A percentile compares a stretch with the other conserved stretches of the same genome.
These are phyloP conservation scores for Metschnikowia baotianmanensis DNA, from an alignment of 805 yeast genomes.

Conservation along the genomic window DNA sequence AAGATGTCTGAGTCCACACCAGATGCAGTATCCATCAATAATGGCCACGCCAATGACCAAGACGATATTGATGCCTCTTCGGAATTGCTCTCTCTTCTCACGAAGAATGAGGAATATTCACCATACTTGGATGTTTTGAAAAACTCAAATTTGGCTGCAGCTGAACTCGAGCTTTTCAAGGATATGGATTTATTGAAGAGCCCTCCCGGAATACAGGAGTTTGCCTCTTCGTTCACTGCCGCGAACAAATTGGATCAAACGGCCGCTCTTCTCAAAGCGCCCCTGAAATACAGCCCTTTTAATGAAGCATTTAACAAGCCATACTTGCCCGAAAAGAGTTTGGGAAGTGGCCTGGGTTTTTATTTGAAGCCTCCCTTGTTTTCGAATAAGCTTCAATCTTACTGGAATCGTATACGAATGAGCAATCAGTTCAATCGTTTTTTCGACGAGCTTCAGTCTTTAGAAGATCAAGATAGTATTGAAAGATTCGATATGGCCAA, in stretches of 20 bases:
- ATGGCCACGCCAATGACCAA: slow-evolving; percentile 1
- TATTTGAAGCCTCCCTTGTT: slow-evolving; percentile 34
- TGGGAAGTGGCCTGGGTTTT: slow-evolving; percentile 1
- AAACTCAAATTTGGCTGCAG: slow-evolving; percentile 29
- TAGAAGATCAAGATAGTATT: slow-evolving; percentile 22
- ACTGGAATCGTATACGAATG: slow-evolving; percentile 42
- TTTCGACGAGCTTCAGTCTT: slow-evolving; percentile 27
- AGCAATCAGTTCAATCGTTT: slow-evolving; percentile 32
- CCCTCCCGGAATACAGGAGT: slow-evolving; percentile 45
- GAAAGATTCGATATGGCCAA: slow-evolving; percentile 26
- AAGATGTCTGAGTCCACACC: neutral
- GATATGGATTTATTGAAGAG: slow-evolving; percentile 32
- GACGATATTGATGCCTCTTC: slow-evolving; percentile 18
- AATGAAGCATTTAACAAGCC: slow-evolving; percentile 33
- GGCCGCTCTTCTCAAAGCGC: slow-evolving; percentile 24
- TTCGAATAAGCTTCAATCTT: slow-evolving; percentile 33
- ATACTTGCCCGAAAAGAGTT: slow-evolving; percentile 27
- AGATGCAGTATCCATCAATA: slow-evolving; percentile 1
- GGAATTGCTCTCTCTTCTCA: slow-evolving; percentile 20
- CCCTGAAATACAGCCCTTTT: slow-evolving; percentile 23
- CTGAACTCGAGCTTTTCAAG: slow-evolving; percentile 35
- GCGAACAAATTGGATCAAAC: slow-evolving; percentile 26
- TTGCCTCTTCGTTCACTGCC: slow-evolving; percentile 38
- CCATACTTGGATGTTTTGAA: slow-evolving; percentile 28
- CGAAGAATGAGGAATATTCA: slow-evolving; percentile 19